Evolutionary conservation across 495 filamentous ascomycete species (phyloP), one percentile per base, ranked within the genome.

Genomic region (Corynascus novoguineensis): DNA sequence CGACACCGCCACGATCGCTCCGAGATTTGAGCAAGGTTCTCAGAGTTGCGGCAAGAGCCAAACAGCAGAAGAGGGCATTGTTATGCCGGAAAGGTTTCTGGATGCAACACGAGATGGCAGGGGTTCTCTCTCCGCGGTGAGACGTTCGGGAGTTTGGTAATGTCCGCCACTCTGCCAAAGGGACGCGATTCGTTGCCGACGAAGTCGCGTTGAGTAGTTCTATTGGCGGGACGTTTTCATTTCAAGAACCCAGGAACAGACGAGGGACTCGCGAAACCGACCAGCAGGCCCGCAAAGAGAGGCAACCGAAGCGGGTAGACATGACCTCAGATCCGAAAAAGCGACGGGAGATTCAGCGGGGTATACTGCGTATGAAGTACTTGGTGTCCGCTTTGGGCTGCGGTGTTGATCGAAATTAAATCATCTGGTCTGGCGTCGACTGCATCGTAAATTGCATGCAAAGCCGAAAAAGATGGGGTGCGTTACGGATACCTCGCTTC

Each of bases 361-460:
- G 27, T n/a, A n/a, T n/a, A n/a, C n/a, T n/a, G n/a, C n/a, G n/a
- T n/a, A n/a, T n/a, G n/a, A n/a, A n/a, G n/a, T n/a, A n/a, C n/a
- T n/a, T n/a, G n/a, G n/a, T n/a, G n/a, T n/a, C n/a, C n/a, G 28
- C 19, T 54, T 24, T 21, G 27, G 51, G 29, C 40, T 10, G 53
- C n/a, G 53, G 44, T 25, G 44, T 41, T 49, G 53, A 41, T 56
- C 45, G 44, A 41, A 56, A 56, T 41, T 22, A 41, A 56, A 50
- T 49, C 32, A 50, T 49, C 50, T 40, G 45, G 44, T 7, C n/a
- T 15, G 10, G 25, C 42, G 29, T 49, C 44, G 22, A 24, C 6
- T 47, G 41, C 12, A 55, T 56, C 25, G 29, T 34, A n/a, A 41
- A 32, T 40, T 38, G 44, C 34, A 49, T 50, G 42, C 42, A 38